Percentiles rank a stretch among this genome's conserved stretches.
phyloP scores from a whole-genome alignment of 192 early-diverging fungal species.

The Phycomyces nitens region DNA sequence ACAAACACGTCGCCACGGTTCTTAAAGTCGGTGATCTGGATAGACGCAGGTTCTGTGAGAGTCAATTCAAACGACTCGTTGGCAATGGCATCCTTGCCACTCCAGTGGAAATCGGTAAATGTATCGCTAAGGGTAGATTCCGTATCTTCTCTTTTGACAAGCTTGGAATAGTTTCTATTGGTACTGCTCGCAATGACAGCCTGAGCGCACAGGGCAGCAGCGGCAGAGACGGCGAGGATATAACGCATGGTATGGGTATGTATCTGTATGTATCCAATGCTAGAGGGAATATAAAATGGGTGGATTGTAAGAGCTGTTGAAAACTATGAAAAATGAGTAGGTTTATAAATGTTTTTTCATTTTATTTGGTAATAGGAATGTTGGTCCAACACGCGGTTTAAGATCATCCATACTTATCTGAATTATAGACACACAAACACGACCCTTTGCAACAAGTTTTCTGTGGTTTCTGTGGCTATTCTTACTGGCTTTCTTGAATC shows the following conservation, averaged over 20 bases:
- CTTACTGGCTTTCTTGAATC: too few species aligned
- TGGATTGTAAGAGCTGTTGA: neutral
- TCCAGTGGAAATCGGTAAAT: slow-evolving; percentile 31
- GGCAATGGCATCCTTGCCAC: slow-evolving; percentile 13
- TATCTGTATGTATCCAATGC: neutral
- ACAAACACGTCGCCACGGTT: slow-evolving; percentile 31
- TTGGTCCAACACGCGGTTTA: neutral
- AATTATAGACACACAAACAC: too few species aligned
- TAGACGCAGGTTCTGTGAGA: slow-evolving; percentile 12
- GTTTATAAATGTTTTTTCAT: too few species aligned
- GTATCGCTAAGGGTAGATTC: slow-evolving; percentile 6
- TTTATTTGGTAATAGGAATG: neutral
- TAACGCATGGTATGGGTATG: slow-evolving; percentile 9
- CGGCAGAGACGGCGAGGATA: slow-evolving; percentile 11
- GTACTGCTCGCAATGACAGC: slow-evolving; percentile 1
- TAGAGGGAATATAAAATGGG: neutral
- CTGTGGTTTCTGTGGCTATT: too few species aligned
- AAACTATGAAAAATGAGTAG: too few species aligned
- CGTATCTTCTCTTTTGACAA: neutral
- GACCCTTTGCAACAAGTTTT: too few species aligned
- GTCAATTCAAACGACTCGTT: slow-evolving; percentile 20
- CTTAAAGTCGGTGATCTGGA: slow-evolving; percentile 34
- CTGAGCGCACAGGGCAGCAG: slow-evolving; percentile 4
- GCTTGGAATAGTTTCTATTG: neutral
- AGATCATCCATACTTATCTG: too few species aligned